Percentiles rank a stretch among this genome's conserved stretches.
Evolutionary conservation across 352 stramenopile species (phyloP).

Genomic region (Pythium sp.): DNA sequence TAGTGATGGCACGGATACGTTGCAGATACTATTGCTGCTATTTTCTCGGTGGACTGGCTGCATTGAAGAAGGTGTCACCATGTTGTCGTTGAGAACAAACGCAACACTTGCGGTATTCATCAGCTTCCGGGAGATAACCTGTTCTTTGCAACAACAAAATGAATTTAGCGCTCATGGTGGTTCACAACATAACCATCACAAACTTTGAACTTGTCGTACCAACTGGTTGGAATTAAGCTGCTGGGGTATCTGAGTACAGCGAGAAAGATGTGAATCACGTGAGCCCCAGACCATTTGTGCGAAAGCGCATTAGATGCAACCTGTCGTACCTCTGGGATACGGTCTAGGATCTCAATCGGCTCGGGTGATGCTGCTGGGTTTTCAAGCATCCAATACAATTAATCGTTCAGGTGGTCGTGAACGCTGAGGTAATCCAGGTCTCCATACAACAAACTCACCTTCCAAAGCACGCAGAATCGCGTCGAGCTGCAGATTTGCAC

Average conservation of each 20-base stretch:
- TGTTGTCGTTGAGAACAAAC: not conserved
- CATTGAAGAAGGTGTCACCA: not conserved
- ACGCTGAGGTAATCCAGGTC: not conserved
- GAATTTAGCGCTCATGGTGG: not conserved
- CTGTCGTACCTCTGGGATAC: conserved; percentile 23
- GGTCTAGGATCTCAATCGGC: conserved; percentile 28
- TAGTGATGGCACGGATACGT: not conserved
- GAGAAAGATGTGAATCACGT: too few relatives aligned
- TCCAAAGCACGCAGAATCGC: conserved; percentile 24
- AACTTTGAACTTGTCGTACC: conserved; percentile 12
- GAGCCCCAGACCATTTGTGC: too few relatives aligned
- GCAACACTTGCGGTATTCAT: conserved; percentile 12
- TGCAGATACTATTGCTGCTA: not conserved
- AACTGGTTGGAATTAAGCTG: conserved; percentile 26
- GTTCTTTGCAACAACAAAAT: not conserved
- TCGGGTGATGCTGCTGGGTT: conserved; percentile 14
- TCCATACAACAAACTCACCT: conserved; percentile 17
- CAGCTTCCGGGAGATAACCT: not conserved
- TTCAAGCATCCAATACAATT: not conserved
- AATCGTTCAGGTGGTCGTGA: not conserved
- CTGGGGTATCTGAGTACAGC: not conserved
- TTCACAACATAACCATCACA: not conserved
- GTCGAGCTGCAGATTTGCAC: conserved; percentile 21
- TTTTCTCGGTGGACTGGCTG: not conserved
- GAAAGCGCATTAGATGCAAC: too few relatives aligned